phyloP scores from a whole-genome alignment of 805 yeast genomes.

The Blastobotrys terrestris region DNA sequence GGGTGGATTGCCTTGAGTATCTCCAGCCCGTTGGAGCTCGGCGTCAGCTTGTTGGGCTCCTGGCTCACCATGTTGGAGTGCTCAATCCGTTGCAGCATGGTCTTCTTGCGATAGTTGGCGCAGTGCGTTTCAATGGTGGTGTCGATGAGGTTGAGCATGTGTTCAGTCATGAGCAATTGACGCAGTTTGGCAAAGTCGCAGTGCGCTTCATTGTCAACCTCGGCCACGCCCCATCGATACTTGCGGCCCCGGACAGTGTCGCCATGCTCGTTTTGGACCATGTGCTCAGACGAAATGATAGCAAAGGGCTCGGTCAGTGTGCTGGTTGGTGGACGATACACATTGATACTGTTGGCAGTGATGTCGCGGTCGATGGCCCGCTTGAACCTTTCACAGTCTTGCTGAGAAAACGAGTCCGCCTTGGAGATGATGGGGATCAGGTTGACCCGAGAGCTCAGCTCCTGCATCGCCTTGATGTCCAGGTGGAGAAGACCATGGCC shows the following conservation, averaged over 20 bases:
- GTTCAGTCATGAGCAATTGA: constrained; percentile 70
- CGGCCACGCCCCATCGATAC: constrained; percentile 96
- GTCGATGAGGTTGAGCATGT: constrained; percentile 73
- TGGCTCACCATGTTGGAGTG: constrained; percentile 5
- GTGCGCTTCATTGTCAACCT: constrained; percentile 88
- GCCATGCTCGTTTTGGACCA: constrained; percentile 59
- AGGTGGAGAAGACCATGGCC: constrained; percentile 83
- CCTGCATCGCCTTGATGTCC: constrained; percentile 85
- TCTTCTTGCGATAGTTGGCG: constrained; percentile 55
- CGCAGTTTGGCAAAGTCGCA: constrained; percentile 86
- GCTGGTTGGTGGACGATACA: constrained; percentile 39
- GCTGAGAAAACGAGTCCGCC: constrained; percentile 74
- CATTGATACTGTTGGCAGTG: constrained; percentile 75
- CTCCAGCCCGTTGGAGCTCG: background rate
- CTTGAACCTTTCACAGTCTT: constrained; percentile 64
- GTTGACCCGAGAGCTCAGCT: constrained; percentile 71
- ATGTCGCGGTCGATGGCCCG: constrained; percentile 64
- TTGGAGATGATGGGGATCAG: constrained; percentile 86
- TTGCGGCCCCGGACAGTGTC: constrained; percentile 66
- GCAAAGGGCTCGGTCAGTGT: constrained; percentile 69
- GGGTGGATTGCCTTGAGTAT: constrained; percentile 11
- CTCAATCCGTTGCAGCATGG: constrained; percentile 24
- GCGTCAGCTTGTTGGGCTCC: background rate
- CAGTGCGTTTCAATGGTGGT: constrained; percentile 79
- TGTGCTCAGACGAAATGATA: constrained; percentile 55